phyloP scores from a whole-genome alignment of 2,329 filamentous ascomycete genomes.

The Aureobasidium subglaciale region DNA sequence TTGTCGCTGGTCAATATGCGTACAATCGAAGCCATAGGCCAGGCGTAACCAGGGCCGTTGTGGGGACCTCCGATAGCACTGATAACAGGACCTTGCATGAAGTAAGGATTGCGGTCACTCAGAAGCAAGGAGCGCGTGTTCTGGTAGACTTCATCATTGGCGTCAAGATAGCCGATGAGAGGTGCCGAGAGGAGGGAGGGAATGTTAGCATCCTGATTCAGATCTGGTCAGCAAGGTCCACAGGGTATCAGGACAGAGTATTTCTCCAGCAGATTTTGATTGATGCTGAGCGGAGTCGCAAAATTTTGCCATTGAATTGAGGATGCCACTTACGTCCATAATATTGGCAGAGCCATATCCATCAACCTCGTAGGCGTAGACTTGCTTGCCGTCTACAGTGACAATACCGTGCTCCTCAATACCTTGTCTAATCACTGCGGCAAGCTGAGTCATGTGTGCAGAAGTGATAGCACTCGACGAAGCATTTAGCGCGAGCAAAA shows the following conservation, averaged over 20 bases:
- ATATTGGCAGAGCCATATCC: constrained; percentile 45
- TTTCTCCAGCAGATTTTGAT: no score
- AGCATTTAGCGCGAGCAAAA: constrained; percentile 44
- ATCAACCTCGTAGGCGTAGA: constrained; percentile 45
- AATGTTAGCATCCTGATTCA: constrained; percentile 57
- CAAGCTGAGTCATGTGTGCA: constrained; percentile 49
- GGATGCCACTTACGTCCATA: constrained; percentile 50
- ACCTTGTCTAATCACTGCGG: constrained; percentile 36
- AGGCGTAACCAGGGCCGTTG: constrained; percentile 39
- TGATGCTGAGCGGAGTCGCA: no score
- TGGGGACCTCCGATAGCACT: constrained; percentile 44
- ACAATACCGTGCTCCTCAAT: constrained; percentile 41
- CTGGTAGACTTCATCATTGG: constrained; percentile 36
- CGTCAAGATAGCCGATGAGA: constrained; percentile 51
- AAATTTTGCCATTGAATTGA: no score
- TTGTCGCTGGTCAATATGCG: constrained; percentile 44
- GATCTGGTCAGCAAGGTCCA: no score
- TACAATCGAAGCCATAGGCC: constrained; percentile 47
- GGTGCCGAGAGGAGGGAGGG: constrained; percentile 60
- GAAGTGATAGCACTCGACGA: constrained; percentile 45
- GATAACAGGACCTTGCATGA: constrained; percentile 42
- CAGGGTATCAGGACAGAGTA: no score
- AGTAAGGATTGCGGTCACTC: constrained; percentile 41
- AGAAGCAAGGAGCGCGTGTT: constrained; percentile 42
- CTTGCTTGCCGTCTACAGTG: constrained; percentile 25